Percentiles rank a stretch among this genome's conserved stretches.
Conservation (phyloP, 805 yeast species). For the Yamadazyma laniorum region DNA sequence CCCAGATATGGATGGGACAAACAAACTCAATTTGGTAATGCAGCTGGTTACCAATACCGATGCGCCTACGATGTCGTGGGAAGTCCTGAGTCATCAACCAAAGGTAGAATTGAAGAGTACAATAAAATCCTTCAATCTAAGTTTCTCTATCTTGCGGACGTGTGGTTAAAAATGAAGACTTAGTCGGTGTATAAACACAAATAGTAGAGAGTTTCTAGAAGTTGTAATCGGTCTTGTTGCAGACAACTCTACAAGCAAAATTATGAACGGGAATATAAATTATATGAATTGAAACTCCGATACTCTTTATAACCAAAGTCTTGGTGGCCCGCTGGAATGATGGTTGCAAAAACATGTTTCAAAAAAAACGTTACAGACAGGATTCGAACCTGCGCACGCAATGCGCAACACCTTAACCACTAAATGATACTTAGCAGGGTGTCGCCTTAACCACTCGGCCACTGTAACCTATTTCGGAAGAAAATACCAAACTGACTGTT, state of each 20-base stretch:
- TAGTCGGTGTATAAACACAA: no score
- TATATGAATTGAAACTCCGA: no score
- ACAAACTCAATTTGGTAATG: constrained; percentile 16
- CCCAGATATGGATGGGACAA: constrained; percentile 28
- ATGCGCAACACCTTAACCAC: constrained; percentile 38
- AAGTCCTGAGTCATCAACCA: constrained; percentile 15
- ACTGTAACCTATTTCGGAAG: constrained; percentile 30
- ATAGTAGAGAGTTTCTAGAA: no score
- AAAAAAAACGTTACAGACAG: constrained; percentile 47
- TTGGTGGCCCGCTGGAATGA: no score
- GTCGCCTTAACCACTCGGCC: constrained; percentile 56
- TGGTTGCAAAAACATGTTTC: no score
- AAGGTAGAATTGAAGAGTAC: constrained; percentile 21
- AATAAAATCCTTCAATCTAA: constrained; percentile 12
- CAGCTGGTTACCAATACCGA: constrained; percentile 25
- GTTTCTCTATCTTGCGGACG: constrained; percentile 20
- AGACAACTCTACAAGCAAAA: no score
- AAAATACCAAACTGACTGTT: no score
- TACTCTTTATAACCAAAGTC: no score
- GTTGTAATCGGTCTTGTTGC: no score
- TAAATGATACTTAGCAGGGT: constrained; percentile 35
- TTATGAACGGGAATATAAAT: no score
- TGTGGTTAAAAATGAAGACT: constrained; percentile 24
- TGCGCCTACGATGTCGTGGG: constrained; percentile 36
- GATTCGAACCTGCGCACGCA: constrained; percentile 56